Conservation (phyloP, 2,329 filamentous ascomycete genomes). For the Fusarium foetens region DNA sequence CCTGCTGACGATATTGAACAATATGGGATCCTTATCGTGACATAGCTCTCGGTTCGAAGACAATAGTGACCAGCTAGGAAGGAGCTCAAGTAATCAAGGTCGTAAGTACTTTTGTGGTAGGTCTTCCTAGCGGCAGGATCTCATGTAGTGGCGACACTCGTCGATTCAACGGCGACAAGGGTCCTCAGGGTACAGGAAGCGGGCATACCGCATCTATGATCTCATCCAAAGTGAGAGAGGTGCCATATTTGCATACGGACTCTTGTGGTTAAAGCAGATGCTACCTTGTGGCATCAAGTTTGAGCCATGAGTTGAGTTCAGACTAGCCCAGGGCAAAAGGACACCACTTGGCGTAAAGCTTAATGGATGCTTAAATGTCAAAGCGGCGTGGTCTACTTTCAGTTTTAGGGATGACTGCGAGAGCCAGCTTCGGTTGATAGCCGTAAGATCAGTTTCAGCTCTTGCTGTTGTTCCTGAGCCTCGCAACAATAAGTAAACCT, state of each 20-base stretch:
- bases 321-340: neutral
- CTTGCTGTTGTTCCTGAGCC: constrained; percentile 3
- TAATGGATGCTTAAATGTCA: neutral
- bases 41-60: neutral
- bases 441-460: neutral
- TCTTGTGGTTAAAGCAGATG: neutral
- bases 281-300: neutral
- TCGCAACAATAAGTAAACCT: neutral
- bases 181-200: constrained; percentile 13
- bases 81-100: constrained; percentile 19
- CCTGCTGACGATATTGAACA: constrained; percentile 1
- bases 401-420: no score
- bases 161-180: constrained; percentile 5
- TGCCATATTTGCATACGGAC: neutral
- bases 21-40: constrained; percentile 24
- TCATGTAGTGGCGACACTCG: constrained; percentile 1
- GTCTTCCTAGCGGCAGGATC: neutral
- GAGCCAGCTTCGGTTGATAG: neutral
- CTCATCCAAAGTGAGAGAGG: constrained; percentile 15
- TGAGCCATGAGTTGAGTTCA: neutral
- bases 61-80: constrained; percentile 33
- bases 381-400: neutral
- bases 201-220: constrained; percentile 6
- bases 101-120: constrained; percentile 33
- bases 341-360: neutral